phyloP scores from a whole-genome alignment of 371 early-diverging fungal genomes.

The Rhizomucor miehei region DNA sequence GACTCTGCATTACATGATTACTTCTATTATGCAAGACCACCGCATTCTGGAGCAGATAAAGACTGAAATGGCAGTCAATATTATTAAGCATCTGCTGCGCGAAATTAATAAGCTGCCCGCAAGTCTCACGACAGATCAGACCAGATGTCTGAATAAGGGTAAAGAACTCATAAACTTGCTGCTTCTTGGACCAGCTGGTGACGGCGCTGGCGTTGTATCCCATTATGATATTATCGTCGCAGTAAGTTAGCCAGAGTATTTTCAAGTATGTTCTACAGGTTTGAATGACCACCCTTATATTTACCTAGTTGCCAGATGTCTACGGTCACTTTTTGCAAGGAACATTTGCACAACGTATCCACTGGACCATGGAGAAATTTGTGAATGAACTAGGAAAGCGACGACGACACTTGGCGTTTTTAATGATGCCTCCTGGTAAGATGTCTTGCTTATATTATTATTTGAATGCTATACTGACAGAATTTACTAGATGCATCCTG shows the following conservation, averaged over 20 bases:
- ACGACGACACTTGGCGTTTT: constrained; percentile 49
- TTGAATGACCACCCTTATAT: no score
- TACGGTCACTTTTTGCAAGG: constrained; percentile 49
- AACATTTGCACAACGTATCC: constrained; percentile 53
- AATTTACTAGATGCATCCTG: constrained; percentile 66
- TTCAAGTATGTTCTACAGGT: no score
- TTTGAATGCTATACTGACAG: neutral
- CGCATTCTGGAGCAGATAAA: constrained; percentile 40
- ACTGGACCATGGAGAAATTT: constrained; percentile 68
- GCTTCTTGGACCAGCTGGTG: constrained; percentile 38
- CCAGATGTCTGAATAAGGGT: constrained; percentile 43
- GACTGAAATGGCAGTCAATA: constrained; percentile 43
- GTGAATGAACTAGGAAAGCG: constrained; percentile 58
- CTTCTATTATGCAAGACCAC: constrained; percentile 37
- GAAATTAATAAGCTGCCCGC: constrained; percentile 48
- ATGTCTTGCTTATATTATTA: no score
- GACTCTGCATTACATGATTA: constrained; percentile 37
- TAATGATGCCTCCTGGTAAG: constrained; percentile 63
- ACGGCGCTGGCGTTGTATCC: constrained; percentile 48
- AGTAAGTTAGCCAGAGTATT: constrained; percentile 16
- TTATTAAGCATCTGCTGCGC: constrained; percentile 44
- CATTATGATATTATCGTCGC: constrained; percentile 53
- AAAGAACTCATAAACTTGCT: constrained; percentile 46
- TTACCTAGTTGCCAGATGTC: constrained; percentile 40
- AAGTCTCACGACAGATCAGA: constrained; percentile 31